A percentile compares a stretch with the other conserved stretches of the same genome.
These are phyloP conservation scores for Yarrowia alimentaria DNA, from an alignment of 805 yeast genomes.

Conservation along the genomic window DNA sequence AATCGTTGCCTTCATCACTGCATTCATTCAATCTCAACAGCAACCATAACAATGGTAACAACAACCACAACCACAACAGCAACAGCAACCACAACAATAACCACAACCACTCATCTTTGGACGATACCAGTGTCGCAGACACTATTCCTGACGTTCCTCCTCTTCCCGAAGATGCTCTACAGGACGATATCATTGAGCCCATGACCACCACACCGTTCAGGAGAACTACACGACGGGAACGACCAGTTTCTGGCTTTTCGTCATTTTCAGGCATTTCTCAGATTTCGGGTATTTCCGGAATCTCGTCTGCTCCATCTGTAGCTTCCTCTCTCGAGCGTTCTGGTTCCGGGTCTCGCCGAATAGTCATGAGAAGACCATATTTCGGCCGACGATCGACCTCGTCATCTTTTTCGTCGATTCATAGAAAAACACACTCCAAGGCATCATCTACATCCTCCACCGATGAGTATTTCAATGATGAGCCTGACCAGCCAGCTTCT, in stretches of 20 bases:
- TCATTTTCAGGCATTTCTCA: conserved; percentile 51
- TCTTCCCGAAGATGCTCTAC: conserved; percentile 2
- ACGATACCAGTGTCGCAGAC: no score
- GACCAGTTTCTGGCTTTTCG: conserved; percentile 55
- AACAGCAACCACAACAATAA: no score
- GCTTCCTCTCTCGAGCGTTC: conserved; percentile 31
- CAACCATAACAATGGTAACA: conserved; percentile 3
- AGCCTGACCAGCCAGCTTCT: neutral
- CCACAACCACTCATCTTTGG: no score
- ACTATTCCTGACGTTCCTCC: conserved; percentile 9
- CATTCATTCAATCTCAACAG: conserved; percentile 12
- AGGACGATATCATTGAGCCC: conserved; percentile 13
- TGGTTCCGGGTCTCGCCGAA: conserved; percentile 16
- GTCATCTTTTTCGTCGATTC: conserved; percentile 36
- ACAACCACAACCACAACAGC: no score
- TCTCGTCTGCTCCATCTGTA: conserved; percentile 34
- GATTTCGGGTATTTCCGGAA: conserved; percentile 45
- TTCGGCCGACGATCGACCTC: conserved; percentile 34
- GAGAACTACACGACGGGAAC: conserved; percentile 30
- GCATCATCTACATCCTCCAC: conserved; percentile 33
- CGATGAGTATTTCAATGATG: conserved; percentile 15
- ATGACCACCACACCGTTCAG: conserved; percentile 13
- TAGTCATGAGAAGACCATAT: conserved; percentile 29
- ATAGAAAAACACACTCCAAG: conserved; percentile 32
- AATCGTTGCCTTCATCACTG: neutral